Conservation (phyloP, 495 filamentous ascomycete genomes). For the Aspergillus indologenus region DNA sequence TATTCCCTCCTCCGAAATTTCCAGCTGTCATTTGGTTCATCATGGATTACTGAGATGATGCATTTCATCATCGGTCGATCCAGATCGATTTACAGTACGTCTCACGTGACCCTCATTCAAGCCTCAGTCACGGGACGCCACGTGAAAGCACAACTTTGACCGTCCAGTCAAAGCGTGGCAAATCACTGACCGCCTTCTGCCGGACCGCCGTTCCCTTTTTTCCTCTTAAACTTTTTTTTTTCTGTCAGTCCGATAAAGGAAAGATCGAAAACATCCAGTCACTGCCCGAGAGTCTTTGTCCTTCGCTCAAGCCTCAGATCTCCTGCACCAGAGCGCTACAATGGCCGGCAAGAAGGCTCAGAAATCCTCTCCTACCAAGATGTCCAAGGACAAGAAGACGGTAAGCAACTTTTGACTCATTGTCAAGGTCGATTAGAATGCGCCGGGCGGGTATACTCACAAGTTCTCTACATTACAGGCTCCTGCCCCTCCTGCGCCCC, state of each 20-base stretch:
- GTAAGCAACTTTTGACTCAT: conserved; percentile 17
- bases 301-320: not conserved
- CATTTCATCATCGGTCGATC: too few relatives aligned
- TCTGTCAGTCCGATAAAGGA: conserved; percentile 7
- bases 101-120: not conserved
- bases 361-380: conserved; percentile 25
- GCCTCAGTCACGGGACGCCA: conserved; percentile 19
- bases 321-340: conserved; percentile 7
- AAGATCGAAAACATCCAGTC: conserved; percentile 1
- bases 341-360: conserved; percentile 36
- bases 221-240: conserved; percentile 30
- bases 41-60: too few relatives aligned
- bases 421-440: not conserved
- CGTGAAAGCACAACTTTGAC: not conserved
- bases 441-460: conserved; percentile 5
- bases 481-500: conserved; percentile 48
- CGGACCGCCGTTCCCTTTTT: conserved; percentile 22
- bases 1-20: too few relatives aligned
- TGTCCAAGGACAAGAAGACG: conserved; percentile 37
- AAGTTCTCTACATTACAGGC: conserved; percentile 18
- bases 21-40: too few relatives aligned
- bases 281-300: not conserved
- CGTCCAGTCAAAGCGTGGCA: conserved; percentile 23
- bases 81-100: too few relatives aligned
- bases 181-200: conserved; percentile 22